Evolutionary conservation across 495 filamentous ascomycete species (phyloP), one percentile per base, ranked within the genome.

Genomic region (Penicillium verhagenii): DNA sequence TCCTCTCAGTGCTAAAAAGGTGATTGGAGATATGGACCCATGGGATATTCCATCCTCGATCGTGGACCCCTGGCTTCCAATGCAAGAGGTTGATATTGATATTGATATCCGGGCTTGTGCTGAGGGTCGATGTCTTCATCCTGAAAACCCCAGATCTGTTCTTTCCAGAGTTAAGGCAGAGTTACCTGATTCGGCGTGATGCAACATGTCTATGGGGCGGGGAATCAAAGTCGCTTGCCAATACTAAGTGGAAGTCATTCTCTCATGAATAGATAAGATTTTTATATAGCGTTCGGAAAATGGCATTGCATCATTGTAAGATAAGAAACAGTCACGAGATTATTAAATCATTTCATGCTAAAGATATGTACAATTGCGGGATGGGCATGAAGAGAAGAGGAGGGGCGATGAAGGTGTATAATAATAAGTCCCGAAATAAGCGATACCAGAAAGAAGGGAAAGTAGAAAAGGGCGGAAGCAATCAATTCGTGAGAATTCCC

Each of bases 21-120:
- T 45, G 7, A 19, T 67, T 19, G 64, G 61, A 0, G 56, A 67
- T 16, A 35, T 40, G 40, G 54, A 66, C 9, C 65, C 62, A 9
- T 68, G 65, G 65, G 31, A 50, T 10, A 24, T 53, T 11, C 44
- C 37, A 0, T 45, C 21, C n/a, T 19, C 28, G 0, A 60, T 68
- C 25, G 28, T n/a, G 0, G 65, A 68, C 45, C 59, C 65, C 1
- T 68, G 65, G 65, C 47, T 68, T 8, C 65, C 65, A 5, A 53
- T 63, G 40, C 65, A 68, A 31, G 62, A 68, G 40, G 54, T 68
- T 13, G 59, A 68, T 52, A 51, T 68, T 48, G 57, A 68, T 7
- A 28, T 58, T 19, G 65, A 68, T 49, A 52, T 68, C 3, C 62
- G 62, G 19, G 39, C 57, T 24, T 68, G 65, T 50, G 62, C 62